A percentile compares a stretch with the other conserved stretches of the same genome.
phyloP scores from a whole-genome alignment of 1,284 basidiomycete species.

The Heterobasidion irregulare region DNA sequence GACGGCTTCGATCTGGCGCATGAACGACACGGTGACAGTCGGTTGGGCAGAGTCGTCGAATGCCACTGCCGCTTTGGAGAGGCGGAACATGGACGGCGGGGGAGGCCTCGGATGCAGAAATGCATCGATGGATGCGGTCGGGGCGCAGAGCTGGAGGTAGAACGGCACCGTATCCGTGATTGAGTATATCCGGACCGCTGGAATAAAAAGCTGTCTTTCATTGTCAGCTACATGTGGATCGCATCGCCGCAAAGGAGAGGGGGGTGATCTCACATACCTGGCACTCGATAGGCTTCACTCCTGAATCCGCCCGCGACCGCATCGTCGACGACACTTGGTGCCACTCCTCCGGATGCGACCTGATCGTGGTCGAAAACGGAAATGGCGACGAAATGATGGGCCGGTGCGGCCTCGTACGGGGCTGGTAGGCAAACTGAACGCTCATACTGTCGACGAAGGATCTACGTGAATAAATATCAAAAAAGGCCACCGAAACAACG shows the following conservation, averaged over 20 bases:
- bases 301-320: neutral
- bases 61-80: neutral
- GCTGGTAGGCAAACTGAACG: conserved; percentile 33
- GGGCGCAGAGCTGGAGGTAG: conserved; percentile 49
- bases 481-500: conserved; percentile 3
- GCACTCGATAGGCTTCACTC: neutral
- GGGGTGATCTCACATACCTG: neutral
- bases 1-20: conserved; percentile 30
- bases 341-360: conserved; percentile 57
- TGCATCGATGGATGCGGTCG: conserved; percentile 29
- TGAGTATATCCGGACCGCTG: conserved; percentile 18
- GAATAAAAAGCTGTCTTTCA: conserved; percentile 12
- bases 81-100: neutral
- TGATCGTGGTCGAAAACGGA: conserved; percentile 37
- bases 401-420: conserved; percentile 42
- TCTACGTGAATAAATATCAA: neutral
- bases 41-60: conserved; percentile 13
- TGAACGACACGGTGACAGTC: conserved; percentile 30
- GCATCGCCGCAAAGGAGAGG: neutral
- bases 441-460: conserved; percentile 15
- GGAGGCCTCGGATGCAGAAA: conserved; percentile 23
- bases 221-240: neutral
- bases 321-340: conserved; percentile 25
- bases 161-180: conserved; percentile 36
- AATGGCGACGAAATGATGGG: conserved; percentile 24